Percentiles rank a stretch among this genome's conserved stretches.
These are phyloP conservation scores for Fusarium siculi DNA, from an alignment of 2,329 filamentous ascomycete species.

Conservation along the genomic window DNA sequence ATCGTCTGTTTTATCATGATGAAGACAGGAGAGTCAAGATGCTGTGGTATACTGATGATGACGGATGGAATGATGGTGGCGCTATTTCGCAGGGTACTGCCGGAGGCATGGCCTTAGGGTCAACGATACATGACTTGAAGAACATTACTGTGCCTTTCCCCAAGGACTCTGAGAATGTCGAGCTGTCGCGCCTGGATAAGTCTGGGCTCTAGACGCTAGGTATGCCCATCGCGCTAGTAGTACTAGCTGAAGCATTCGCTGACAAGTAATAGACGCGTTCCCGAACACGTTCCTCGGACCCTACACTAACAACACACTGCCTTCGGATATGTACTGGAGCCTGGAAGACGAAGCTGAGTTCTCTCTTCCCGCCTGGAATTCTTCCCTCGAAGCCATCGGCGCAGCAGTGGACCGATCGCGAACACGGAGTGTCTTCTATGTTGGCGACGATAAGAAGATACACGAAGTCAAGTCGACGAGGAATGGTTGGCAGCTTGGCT, in stretches of 20 bases:
- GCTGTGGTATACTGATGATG: background rate
- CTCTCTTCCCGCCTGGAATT: background rate
- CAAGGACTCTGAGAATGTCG: background rate
- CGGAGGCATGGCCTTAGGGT: background rate
- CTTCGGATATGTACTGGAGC: background rate
- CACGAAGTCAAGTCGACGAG: background rate
- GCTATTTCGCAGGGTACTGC: slow-evolving; percentile 7
- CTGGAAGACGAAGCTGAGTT: background rate
- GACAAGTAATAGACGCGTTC: background rate
- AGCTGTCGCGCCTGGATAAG: background rate
- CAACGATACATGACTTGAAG: background rate
- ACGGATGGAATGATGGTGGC: background rate
- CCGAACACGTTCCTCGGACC: background rate
- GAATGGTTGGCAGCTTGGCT: background rate
- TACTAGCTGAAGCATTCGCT: background rate
- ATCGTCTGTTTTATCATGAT: slow-evolving; percentile 9
- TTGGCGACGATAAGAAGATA: background rate
- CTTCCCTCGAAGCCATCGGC: background rate
- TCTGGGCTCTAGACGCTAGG: background rate
- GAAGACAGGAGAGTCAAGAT: background rate
- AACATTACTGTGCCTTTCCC: slow-evolving; percentile 5
- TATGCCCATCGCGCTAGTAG: background rate
- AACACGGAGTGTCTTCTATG: background rate
- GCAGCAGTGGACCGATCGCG: background rate
- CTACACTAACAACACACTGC: background rate